Conservation (phyloP, 805 yeast genomes). For the Sungouiella thailandica region DNA sequence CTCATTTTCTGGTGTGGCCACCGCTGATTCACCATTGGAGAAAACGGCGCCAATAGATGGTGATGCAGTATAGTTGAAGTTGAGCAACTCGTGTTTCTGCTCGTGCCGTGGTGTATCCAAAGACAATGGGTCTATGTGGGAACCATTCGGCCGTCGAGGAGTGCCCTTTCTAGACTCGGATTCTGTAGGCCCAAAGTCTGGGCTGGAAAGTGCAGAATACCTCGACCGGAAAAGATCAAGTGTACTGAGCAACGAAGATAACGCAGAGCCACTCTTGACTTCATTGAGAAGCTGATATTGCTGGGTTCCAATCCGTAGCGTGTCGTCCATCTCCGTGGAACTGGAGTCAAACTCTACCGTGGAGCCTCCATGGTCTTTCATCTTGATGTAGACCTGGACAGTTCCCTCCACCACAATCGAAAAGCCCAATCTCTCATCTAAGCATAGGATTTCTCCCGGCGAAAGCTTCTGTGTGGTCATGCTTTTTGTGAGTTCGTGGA, state of each 20-base stretch:
- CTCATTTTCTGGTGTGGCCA: slow-evolving; percentile 1
- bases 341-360: slow-evolving; percentile 14
- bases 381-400: slow-evolving; percentile 68
- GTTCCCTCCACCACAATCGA: slow-evolving; percentile 91
- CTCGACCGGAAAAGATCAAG: slow-evolving; percentile 56
- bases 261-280: slow-evolving; percentile 76
- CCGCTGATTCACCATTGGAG: neutral
- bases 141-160: neutral
- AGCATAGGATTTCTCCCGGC: slow-evolving; percentile 66
- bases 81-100: neutral
- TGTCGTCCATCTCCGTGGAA: slow-evolving; percentile 35
- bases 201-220: slow-evolving; percentile 1
- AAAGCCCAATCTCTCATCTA: slow-evolving; percentile 78
- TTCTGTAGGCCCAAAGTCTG: neutral
- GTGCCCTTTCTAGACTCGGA: neutral
- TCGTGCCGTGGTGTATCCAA: neutral
- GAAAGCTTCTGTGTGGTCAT: slow-evolving; percentile 85
- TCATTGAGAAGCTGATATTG: slow-evolving; percentile 73
- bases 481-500: slow-evolving; percentile 85
- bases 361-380: slow-evolving; percentile 19
- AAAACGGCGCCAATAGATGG: slow-evolving; percentile 1
- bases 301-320: slow-evolving; percentile 48
- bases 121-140: neutral
- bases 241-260: slow-evolving; percentile 78
- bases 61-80: neutral